phyloP scores from a whole-genome alignment of 805 yeast species.

The Candida fluviatilis region DNA sequence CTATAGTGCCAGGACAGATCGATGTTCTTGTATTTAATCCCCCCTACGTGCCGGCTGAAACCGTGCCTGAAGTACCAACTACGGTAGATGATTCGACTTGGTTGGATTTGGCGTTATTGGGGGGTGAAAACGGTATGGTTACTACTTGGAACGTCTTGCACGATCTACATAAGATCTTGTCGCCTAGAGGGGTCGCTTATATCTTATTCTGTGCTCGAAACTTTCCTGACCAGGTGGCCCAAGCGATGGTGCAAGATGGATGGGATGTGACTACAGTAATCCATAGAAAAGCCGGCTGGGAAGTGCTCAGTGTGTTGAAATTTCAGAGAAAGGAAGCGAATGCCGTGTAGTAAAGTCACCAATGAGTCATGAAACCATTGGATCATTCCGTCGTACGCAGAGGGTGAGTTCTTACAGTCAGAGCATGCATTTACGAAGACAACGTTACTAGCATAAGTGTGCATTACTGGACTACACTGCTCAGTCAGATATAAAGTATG shows the following conservation, averaged over 20 bases:
- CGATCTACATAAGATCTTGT: constrained; percentile 47
- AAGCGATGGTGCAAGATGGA: constrained; percentile 38
- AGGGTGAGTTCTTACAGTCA: no score
- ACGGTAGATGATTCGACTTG: constrained; percentile 50
- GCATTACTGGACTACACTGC: no score
- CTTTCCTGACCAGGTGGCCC: constrained; percentile 60
- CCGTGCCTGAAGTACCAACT: constrained; percentile 58
- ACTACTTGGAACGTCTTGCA: constrained; percentile 67
- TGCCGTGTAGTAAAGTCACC: no score
- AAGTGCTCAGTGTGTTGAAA: constrained; percentile 71
- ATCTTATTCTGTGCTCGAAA: constrained; percentile 90
- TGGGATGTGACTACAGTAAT: constrained; percentile 58
- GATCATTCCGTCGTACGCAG: no score
- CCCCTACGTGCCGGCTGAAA: constrained; percentile 91
- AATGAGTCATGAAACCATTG: no score
- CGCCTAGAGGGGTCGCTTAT: constrained; percentile 70
- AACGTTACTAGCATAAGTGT: no score
- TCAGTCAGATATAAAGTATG: no score
- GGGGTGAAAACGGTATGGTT: constrained; percentile 89
- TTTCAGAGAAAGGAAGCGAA: constrained; percentile 31
- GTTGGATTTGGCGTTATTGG: constrained; percentile 87
- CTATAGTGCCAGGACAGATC: constrained; percentile 42
- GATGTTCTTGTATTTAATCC: constrained; percentile 89
- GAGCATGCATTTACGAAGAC: no score
- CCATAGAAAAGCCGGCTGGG: constrained; percentile 92